Percentiles rank a stretch among this genome's conserved stretches.
phyloP scores from a whole-genome alignment of 176 grass and related monocot species.

The Aegilops tauschii region DNA sequence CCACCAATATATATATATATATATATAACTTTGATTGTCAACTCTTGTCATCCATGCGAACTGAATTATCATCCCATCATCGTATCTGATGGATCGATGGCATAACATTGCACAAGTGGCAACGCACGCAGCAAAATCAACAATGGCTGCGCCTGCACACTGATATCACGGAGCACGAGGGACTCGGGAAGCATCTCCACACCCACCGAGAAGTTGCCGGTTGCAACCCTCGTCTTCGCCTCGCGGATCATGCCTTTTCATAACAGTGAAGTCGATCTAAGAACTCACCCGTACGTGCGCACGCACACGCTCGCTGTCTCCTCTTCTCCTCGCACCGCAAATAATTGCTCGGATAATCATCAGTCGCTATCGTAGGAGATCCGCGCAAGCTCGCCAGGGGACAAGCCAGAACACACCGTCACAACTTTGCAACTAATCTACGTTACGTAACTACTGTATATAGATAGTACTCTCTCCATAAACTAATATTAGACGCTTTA shows the following conservation, averaged over 20 bases:
- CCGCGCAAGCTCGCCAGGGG: background rate
- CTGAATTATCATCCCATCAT: background rate
- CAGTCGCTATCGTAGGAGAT: background rate
- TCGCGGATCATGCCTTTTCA: conserved; percentile 19
- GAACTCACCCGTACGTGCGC: conserved; percentile 13
- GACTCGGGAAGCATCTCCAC: conserved; percentile 11
- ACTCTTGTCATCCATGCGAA: background rate
- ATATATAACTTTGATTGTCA: background rate
- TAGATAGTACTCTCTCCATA: too few relatives aligned
- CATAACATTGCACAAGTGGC: background rate
- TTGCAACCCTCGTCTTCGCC: background rate
- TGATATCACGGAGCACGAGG: too few relatives aligned
- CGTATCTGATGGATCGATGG: background rate
- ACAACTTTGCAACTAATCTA: too few relatives aligned
- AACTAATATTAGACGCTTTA: too few relatives aligned
- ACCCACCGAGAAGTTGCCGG: conserved; percentile 13
- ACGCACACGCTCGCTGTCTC: background rate
- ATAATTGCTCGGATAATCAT: background rate
- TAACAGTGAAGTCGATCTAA: too few relatives aligned
- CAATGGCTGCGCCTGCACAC: too few relatives aligned
- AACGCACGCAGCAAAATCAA: background rate
- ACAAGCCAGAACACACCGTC: background rate
- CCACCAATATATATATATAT: background rate
- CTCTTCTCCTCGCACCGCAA: background rate
- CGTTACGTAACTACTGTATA: too few relatives aligned